Conservation (phyloP, 163 green algal species). For the Trebouxia gelatinosa region DNA sequence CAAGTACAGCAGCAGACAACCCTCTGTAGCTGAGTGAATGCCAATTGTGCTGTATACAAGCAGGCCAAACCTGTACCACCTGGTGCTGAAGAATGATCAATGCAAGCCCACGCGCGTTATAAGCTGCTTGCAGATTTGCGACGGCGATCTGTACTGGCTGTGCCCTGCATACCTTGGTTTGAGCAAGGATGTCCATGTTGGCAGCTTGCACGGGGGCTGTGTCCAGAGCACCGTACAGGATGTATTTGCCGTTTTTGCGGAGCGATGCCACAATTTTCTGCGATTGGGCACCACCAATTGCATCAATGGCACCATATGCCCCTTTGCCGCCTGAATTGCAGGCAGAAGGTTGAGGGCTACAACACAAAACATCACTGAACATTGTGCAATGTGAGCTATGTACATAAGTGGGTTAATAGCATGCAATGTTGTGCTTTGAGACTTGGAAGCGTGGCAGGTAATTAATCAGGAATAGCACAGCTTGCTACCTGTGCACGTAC, state of each 20-base stretch:
- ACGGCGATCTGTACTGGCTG: background rate
- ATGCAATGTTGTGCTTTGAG: no score
- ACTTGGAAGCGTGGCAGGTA: no score
- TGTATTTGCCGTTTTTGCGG: constrained; percentile 10
- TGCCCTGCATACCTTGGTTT: constrained; percentile 1
- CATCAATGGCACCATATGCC: constrained; percentile 24
- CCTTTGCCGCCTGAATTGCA: constrained; percentile 25
- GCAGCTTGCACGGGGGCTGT: background rate
- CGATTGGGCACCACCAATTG: constrained; percentile 15
- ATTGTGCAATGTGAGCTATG: no score
- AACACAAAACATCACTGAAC: no score
- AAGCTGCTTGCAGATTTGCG: background rate
- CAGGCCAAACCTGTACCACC: background rate
- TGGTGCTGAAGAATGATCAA: background rate
- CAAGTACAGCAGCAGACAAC: background rate
- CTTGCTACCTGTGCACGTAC: no score
- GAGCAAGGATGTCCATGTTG: background rate
- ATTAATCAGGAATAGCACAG: no score
- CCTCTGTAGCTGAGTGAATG: background rate
- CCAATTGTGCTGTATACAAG: background rate
- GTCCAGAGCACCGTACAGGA: constrained; percentile 27
- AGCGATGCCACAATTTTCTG: constrained; percentile 10
- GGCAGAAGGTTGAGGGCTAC: no score
- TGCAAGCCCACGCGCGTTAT: constrained; percentile 66
- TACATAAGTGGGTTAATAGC: no score